A percentile compares a stretch with the other conserved stretches of the same genome.
These are phyloP conservation scores for Corymbia citriodora DNA, from an alignment of 441 rosid genomes.

Conservation along the genomic window DNA sequence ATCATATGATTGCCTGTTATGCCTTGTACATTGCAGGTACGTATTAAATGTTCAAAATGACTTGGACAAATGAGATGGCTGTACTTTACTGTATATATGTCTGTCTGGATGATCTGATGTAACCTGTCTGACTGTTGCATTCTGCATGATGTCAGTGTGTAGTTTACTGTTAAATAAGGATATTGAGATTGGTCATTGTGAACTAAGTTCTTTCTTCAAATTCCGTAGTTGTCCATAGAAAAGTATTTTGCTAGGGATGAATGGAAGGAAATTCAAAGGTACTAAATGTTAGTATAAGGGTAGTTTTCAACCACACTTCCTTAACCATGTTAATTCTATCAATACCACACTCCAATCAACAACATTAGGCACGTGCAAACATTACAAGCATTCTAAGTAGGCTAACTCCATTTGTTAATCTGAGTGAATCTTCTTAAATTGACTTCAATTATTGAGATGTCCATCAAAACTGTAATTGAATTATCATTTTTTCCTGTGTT, in stretches of 20 bases:
- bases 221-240: neutral
- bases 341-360: neutral
- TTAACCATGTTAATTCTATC: neutral
- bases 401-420: neutral
- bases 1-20: conserved; percentile 81
- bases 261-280: neutral
- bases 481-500: neutral
- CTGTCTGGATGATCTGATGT: neutral
- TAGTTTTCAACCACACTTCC: neutral
- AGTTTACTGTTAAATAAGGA: neutral
- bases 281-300: neutral
- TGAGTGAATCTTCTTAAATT: neutral
- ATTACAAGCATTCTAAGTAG: neutral
- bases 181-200: neutral
- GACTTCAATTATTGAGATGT: neutral
- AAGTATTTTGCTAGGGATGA: neutral
- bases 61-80: neutral
- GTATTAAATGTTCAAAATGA: neutral
- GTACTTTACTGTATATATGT: neutral
- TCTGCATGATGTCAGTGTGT: neutral
- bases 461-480: neutral
- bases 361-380: neutral
- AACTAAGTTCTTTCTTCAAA: neutral
- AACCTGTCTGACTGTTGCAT: neutral
- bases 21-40: conserved; percentile 77